A percentile compares a stretch with the other conserved stretches of the same genome.
Conservation (phyloP, 148 eudicot genomes). For the Euryodendron excelsum region DNA sequence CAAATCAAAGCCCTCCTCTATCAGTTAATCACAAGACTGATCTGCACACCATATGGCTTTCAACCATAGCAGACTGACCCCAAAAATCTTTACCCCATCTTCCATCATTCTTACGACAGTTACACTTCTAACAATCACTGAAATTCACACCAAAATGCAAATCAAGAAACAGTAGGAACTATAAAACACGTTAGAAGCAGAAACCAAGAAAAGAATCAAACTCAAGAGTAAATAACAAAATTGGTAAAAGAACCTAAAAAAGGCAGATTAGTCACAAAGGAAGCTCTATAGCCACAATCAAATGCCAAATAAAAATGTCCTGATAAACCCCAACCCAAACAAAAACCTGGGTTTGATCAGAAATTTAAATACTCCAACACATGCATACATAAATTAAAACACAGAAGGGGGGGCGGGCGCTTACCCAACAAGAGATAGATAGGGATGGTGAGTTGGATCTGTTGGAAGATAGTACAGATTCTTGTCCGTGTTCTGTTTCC, state of each 20-base stretch:
- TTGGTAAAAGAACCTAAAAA: background rate
- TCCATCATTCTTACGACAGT: no score
- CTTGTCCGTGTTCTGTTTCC: conserved; percentile 2
- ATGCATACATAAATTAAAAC: background rate
- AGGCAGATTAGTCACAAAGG: background rate
- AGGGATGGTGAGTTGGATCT: conserved; percentile 33
- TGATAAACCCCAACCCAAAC: background rate
- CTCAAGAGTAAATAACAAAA: background rate
- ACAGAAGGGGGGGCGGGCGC: background rate
- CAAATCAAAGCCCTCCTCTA: conserved; percentile 15
- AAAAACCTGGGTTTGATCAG: conserved; percentile 4
- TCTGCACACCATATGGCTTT: background rate
- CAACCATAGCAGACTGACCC: conserved; percentile 17
- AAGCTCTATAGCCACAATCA: conserved; percentile 1
- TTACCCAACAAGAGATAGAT: conserved; percentile 26
- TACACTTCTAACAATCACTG: no score
- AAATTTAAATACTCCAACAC: background rate
- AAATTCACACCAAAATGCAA: conserved; percentile 28
- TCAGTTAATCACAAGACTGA: conserved; percentile 21
- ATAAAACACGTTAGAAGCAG: background rate
- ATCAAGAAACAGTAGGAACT: conserved; percentile 13
- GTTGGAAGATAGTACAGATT: conserved; percentile 25
- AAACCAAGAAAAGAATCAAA: background rate
- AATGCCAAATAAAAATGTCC: background rate
- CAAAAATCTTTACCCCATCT: conserved; percentile 10